A percentile compares a stretch with the other conserved stretches of the same genome.
Evolutionary conservation across 139 green algal genomes (phyloP).

Genomic region (Monoraphidium neglectum): DNA sequence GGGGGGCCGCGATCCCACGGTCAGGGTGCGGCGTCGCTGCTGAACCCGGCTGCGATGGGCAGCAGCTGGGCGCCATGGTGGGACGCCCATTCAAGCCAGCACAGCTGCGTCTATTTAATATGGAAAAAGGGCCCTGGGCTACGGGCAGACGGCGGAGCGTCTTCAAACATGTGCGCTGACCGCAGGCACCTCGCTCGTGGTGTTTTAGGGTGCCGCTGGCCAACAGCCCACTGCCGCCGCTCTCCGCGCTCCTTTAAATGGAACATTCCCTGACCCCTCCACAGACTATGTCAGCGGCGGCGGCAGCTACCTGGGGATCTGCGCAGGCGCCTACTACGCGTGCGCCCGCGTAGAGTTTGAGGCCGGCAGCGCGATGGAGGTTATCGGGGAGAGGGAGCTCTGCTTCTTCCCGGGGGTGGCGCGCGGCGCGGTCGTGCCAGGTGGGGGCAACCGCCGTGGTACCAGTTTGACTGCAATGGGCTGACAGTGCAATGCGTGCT

Average conservation of each 20-base stretch:
- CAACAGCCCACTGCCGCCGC: too few species aligned
- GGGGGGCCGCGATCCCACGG: neutral
- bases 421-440: conserved; percentile 38
- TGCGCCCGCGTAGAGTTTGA: conserved; percentile 65
- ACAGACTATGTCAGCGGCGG: conserved; percentile 59
- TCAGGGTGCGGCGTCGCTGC: neutral
- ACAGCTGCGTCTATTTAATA: too few species aligned
- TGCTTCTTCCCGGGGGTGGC: conserved; percentile 66
- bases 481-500: too few species aligned
- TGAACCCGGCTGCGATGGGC: neutral
- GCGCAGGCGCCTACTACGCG: conserved; percentile 78
- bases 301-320: conserved; percentile 73
- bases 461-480: neutral
- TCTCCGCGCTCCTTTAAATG: too few species aligned
- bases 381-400: conserved; percentile 64
- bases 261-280: neutral
- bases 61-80: too few species aligned
- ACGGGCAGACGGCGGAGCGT: too few species aligned
- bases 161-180: too few species aligned
- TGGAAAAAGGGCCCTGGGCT: too few species aligned
- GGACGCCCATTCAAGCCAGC: too few species aligned
- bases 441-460: conserved; percentile 12
- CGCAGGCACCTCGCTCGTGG: too few species aligned
- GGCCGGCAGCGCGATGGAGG: conserved; percentile 50
- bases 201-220: too few species aligned